Base-by-base conservation (phyloP, 495 filamentous ascomycete species). In the Penicillium canariense region DNA sequence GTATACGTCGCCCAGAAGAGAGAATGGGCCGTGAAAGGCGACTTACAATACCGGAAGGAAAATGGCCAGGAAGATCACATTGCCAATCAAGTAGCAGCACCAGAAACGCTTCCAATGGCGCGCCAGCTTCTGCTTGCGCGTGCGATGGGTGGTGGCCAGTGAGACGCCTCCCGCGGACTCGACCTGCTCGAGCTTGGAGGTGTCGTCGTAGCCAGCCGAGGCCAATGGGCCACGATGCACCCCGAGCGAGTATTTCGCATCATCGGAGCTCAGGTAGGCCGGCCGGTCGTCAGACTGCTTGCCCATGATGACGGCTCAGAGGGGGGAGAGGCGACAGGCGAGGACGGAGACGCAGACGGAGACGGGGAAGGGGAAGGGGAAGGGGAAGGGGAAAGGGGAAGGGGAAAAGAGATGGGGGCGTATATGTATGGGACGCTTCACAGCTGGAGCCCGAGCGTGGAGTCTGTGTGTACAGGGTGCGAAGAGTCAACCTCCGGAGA, bases 91-190 rank as follows among this genome's bases (percentile, higher is more conserved):
- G 22, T 62, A 74, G 58, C 47, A 71, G 68, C 66, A 74, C 71
- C 71, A 76, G 57, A 74, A 76, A n/a, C 72, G 68, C 36, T 63
- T 65, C 61, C 69, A 76, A 56, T 76, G 72, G 18, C 65, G 66
- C 2, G 62, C 50, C 1, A 72, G 35, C n/a, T 58, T 66, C 43
- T 71, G 61, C 8, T 45, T 56, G 14, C 48, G 55, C 48, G 64
- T 71, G 40, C 59, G 54, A 23, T 65, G 51, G 18, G 46, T 59
- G 11, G 60, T 68, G 27, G 65, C 68, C 15, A 75, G 49, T 4
- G 70, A 68, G 11, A 67, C 50, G 5, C 66, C 65, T 8, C 69
- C 62, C 0, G 58, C 61, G 8, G 66, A 68, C 39, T 69, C 66
- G 54, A 69, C 46, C 34, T 68, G 61, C 49, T 68, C 68, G 14